Conservation (phyloP, 1,284 basidiomycete genomes). For the Sanghuangporus baumii region DNA sequence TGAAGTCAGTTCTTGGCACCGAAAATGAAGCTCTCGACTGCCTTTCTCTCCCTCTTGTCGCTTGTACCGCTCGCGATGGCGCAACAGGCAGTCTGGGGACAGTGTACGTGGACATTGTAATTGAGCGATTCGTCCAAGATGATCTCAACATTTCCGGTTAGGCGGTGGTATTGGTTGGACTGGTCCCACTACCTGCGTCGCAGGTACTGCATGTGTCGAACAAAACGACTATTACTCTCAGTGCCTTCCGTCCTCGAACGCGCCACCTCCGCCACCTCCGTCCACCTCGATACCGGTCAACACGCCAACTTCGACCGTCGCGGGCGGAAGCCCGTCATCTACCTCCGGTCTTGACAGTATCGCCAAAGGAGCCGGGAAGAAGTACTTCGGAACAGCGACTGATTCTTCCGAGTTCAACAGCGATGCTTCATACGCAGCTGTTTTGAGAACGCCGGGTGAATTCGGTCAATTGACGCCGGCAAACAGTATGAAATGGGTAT, state of each 20-base stretch:
- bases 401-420: conserved; percentile 20
- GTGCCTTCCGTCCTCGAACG: conserved; percentile 24
- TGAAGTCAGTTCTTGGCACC: neutral
- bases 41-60: conserved; percentile 26
- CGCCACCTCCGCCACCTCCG: conserved; percentile 2
- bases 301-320: conserved; percentile 9
- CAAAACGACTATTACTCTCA: conserved; percentile 31
- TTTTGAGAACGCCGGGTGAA: conserved; percentile 24
- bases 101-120: conserved; percentile 25
- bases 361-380: conserved; percentile 23
- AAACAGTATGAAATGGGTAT: conserved; percentile 36
- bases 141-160: conserved; percentile 9
- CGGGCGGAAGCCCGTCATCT: conserved; percentile 4
- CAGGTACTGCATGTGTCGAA: conserved; percentile 26
- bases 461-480: conserved; percentile 33
- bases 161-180: conserved; percentile 34
- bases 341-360: conserved; percentile 15
- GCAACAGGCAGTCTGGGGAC: conserved; percentile 30
- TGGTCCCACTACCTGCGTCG: conserved; percentile 30
- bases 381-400: conserved; percentile 24
- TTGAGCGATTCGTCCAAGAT: neutral
- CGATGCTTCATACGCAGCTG: conserved; percentile 21
- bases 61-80: conserved; percentile 27
- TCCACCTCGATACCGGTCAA: neutral
- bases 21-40: conserved; percentile 27